Evolutionary conservation across 2,329 filamentous ascomycete species (phyloP).

Genomic region (Rutstroemia sp.): DNA sequence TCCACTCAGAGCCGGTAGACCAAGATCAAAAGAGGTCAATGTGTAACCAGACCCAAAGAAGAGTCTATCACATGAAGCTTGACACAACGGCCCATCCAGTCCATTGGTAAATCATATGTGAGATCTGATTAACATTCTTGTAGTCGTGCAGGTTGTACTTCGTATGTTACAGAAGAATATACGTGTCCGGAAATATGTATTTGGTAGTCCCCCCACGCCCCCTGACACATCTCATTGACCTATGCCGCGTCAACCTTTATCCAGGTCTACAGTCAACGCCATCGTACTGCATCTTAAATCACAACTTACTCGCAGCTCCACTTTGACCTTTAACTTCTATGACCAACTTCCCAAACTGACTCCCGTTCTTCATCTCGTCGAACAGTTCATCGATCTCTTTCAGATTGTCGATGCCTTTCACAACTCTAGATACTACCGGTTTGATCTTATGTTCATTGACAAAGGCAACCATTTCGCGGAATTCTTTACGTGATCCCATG

Average conservation of each 20-base stretch:
- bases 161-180: too few relatives aligned
- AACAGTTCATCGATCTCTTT: constrained; percentile 77
- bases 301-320: constrained; percentile 19
- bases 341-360: constrained; percentile 89
- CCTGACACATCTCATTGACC: neutral
- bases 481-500: constrained; percentile 88
- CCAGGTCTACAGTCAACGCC: too few relatives aligned
- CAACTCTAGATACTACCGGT: constrained; percentile 69
- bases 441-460: constrained; percentile 64
- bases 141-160: too few relatives aligned
- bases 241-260: neutral
- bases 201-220: too few relatives aligned
- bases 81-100: neutral
- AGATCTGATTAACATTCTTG: neutral
- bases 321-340: constrained; percentile 49
- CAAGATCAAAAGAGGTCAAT: neutral
- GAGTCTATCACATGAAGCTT: neutral
- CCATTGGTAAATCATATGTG: neutral
- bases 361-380: constrained; percentile 77
- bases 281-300: neutral
- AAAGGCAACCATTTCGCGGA: constrained; percentile 83
- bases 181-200: too few relatives aligned
- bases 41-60: neutral
- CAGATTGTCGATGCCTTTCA: constrained; percentile 67
- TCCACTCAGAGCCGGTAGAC: neutral